Conservation (phyloP, 441 rosid genomes). For the Flueggea neowawraea region DNA sequence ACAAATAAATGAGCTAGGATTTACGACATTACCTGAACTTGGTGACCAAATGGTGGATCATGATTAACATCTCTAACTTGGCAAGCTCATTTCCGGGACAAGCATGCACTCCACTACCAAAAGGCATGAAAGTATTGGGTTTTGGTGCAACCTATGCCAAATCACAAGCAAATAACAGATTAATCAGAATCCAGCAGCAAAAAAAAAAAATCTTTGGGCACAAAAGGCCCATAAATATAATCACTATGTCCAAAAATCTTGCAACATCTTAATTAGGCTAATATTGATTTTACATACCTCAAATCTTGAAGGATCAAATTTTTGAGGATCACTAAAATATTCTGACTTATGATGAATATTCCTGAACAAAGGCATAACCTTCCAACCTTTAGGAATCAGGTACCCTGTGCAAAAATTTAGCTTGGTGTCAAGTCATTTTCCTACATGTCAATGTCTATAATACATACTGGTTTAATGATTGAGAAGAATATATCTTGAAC, state of each 20-base stretch:
- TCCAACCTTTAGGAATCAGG: conserved; percentile 82
- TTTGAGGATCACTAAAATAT: conserved; percentile 60
- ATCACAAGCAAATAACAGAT: not conserved
- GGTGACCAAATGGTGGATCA: conserved; percentile 62
- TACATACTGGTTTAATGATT: no score
- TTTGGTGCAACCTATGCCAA: conserved; percentile 45
- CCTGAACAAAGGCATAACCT: conserved; percentile 80
- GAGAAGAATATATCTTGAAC: not conserved
- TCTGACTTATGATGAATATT: conserved; percentile 67
- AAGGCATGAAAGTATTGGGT: conserved; percentile 70
- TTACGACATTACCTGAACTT: conserved; percentile 52
- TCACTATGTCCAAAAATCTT: no score
- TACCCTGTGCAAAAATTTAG: conserved; percentile 36
- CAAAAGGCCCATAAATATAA: no score
- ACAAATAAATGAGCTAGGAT: no score
- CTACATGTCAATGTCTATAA: no score
- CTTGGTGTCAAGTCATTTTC: no score
- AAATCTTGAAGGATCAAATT: conserved; percentile 70
- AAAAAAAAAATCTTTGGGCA: no score
- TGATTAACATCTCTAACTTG: conserved; percentile 63
- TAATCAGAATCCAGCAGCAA: conserved; percentile 5
- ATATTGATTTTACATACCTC: conserved; percentile 28
- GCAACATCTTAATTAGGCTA: no score
- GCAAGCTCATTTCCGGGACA: conserved; percentile 87
- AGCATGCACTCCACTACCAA: conserved; percentile 69